phyloP scores from a whole-genome alignment of 208 protist genomes.

The Trypanosomatidae sp. region DNA sequence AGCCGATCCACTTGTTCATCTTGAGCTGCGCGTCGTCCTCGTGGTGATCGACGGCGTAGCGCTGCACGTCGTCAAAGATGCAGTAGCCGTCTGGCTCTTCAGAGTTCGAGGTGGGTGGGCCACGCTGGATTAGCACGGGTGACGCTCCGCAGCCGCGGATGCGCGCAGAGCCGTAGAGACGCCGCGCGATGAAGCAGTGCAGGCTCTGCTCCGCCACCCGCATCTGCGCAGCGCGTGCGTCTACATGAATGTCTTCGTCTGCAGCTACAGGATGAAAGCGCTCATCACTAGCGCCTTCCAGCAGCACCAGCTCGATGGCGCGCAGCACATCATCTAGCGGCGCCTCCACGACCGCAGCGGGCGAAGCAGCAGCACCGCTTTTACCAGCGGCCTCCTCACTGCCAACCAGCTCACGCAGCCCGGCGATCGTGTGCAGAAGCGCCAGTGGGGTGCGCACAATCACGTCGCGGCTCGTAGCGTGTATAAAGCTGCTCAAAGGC shows the following conservation, averaged over 20 bases:
- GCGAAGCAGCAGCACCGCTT: not conserved
- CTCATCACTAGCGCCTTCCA: slow-evolving; percentile 32
- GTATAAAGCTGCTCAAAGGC: no score
- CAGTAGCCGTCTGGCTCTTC: slow-evolving; percentile 75
- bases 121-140: slow-evolving; percentile 43
- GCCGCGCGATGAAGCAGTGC: slow-evolving; percentile 70
- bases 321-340: slow-evolving; percentile 36
- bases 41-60: slow-evolving; percentile 52
- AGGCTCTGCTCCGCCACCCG: slow-evolving; percentile 45
- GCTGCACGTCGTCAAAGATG: slow-evolving; percentile 74
- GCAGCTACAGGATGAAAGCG: slow-evolving; percentile 17
- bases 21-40: slow-evolving; percentile 38
- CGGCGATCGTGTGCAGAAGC: slow-evolving; percentile 15
- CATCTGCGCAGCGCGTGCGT: slow-evolving; percentile 1
- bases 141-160: slow-evolving; percentile 45
- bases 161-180: slow-evolving; percentile 45
- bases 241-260: not conserved
- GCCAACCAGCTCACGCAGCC: slow-evolving; percentile 9
- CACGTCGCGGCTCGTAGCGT: slow-evolving; percentile 10
- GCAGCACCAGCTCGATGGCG: slow-evolving; percentile 42
- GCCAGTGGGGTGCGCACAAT: slow-evolving; percentile 27
- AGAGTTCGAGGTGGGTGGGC: slow-evolving; percentile 51
- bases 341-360: slow-evolving; percentile 13
- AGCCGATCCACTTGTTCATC: slow-evolving; percentile 53
- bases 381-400: not conserved